These are phyloP conservation scores for Houttuynia cordata DNA, from an alignment of 164 flowering plant species.

Conservation along the genomic window DNA sequence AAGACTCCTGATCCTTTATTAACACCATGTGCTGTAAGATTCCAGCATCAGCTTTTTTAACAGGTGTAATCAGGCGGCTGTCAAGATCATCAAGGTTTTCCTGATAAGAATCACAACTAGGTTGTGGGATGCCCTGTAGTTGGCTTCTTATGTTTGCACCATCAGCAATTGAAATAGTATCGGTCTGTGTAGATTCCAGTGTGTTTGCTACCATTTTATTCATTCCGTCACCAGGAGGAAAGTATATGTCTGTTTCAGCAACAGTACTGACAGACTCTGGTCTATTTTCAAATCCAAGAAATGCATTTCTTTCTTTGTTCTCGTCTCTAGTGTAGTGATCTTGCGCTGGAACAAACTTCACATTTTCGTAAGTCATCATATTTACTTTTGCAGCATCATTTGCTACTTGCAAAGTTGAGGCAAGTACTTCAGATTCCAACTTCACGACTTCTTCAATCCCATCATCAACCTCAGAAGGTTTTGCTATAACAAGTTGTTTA, in stretches of 20 bases:
- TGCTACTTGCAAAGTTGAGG: neutral
- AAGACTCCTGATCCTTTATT: slow-evolving; percentile 13
- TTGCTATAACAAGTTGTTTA: neutral
- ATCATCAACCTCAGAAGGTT: neutral
- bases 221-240: neutral
- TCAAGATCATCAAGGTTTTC: slow-evolving; percentile 9
- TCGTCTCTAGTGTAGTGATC: neutral
- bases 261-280: slow-evolving; percentile 8
- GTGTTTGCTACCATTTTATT: slow-evolving; percentile 2
- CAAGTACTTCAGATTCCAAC: neutral
- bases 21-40: slow-evolving; percentile 8
- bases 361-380: slow-evolving; percentile 1
- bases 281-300: neutral
- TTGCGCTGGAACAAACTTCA: neutral
- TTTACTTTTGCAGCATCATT: neutral
- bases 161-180: too few species aligned
- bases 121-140: slow-evolving; percentile 1
- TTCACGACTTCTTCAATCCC: neutral
- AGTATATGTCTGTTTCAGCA: neutral
- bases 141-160: neutral
- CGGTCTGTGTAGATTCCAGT: too few species aligned
- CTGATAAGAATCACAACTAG: slow-evolving; percentile 3
- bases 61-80: neutral
- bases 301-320: slow-evolving; percentile 2
- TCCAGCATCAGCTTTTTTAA: slow-evolving; percentile 2